Evolutionary conservation across 169 alveolate species (phyloP).

Genomic region (Plasmodium knowlesi): DNA sequence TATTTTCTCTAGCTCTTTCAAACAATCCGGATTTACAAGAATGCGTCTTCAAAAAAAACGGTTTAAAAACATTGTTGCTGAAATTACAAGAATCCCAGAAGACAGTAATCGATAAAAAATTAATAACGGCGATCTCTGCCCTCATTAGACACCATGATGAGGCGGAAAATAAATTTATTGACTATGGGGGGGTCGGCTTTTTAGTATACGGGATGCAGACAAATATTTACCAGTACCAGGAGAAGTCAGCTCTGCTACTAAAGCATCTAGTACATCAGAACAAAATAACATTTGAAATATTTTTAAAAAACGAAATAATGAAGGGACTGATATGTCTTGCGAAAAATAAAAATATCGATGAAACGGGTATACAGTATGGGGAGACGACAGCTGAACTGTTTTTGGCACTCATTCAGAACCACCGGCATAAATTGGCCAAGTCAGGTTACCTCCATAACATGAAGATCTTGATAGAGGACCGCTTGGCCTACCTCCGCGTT

Average conservation of each 20-base stretch:
- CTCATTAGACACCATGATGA: slow-evolving; percentile 74
- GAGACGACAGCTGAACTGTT: slow-evolving; percentile 75
- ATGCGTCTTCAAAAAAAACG: slow-evolving; percentile 64
- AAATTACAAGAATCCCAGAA: slow-evolving; percentile 60
- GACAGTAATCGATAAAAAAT: slow-evolving; percentile 43
- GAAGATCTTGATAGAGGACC: slow-evolving; percentile 46
- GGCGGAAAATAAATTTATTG: slow-evolving; percentile 74
- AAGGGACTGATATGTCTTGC: slow-evolving; percentile 52
- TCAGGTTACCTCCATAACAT: slow-evolving; percentile 19
- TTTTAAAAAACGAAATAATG: slow-evolving; percentile 65
- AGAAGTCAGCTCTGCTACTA: slow-evolving; percentile 72
- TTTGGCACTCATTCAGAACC: slow-evolving; percentile 62
- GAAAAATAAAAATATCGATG: slow-evolving; percentile 64
- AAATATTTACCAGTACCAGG: slow-evolving; percentile 58
- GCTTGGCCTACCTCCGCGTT: slow-evolving; percentile 41
- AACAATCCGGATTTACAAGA: slow-evolving; percentile 70
- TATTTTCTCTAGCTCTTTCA: slow-evolving; percentile 64
- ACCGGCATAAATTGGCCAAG: slow-evolving; percentile 69
- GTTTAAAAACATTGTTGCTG: slow-evolving; percentile 44
- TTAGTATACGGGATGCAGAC: slow-evolving; percentile 75
- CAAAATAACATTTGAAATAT: slow-evolving; percentile 54
- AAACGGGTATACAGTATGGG: slow-evolving; percentile 71
- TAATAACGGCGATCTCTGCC: slow-evolving; percentile 73
- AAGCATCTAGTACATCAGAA: slow-evolving; percentile 66
- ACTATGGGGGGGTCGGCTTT: slow-evolving; percentile 68